phyloP scores from a whole-genome alignment of 164 flowering plant species.

The Kingdonia uniflora region DNA sequence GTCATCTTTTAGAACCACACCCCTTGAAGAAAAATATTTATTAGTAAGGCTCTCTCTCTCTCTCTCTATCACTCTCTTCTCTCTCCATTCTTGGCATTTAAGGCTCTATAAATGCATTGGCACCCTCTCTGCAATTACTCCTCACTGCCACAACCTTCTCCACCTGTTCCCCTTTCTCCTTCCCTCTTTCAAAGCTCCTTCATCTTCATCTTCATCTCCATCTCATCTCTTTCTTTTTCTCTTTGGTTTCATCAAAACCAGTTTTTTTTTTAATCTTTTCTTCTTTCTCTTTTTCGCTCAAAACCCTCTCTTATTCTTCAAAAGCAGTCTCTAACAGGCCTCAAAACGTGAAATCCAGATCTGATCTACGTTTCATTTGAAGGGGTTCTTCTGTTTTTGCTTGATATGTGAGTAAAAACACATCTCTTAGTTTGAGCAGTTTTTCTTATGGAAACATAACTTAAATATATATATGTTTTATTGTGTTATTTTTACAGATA shows the following conservation, averaged over 20 bases:
- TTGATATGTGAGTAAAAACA: not conserved
- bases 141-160: slow-evolving; percentile 23
- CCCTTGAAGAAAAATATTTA: not conserved
- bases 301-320: not conserved
- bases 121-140: slow-evolving; percentile 1
- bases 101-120: too few relatives aligned
- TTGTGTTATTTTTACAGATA: too few relatives aligned
- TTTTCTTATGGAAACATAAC: too few relatives aligned
- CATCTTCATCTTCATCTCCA: not conserved
- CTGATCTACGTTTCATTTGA: not conserved
- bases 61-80: slow-evolving; percentile 3
- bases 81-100: slow-evolving; percentile 3
- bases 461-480: too few relatives aligned
- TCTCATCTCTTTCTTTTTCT: not conserved
- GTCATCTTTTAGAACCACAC: slow-evolving; percentile 28
- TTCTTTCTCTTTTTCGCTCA: not conserved
- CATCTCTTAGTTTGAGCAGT: too few relatives aligned
- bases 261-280: too few relatives aligned
- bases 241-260: not conserved
- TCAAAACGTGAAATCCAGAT: not conserved
- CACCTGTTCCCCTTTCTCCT: slow-evolving; percentile 12
- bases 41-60: slow-evolving; percentile 10
- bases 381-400: not conserved
- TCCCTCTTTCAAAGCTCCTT: not conserved
- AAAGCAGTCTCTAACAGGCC: not conserved